Base-by-base conservation (phyloP, 306 rosid species). In the Ceratonia siliqua region DNA sequence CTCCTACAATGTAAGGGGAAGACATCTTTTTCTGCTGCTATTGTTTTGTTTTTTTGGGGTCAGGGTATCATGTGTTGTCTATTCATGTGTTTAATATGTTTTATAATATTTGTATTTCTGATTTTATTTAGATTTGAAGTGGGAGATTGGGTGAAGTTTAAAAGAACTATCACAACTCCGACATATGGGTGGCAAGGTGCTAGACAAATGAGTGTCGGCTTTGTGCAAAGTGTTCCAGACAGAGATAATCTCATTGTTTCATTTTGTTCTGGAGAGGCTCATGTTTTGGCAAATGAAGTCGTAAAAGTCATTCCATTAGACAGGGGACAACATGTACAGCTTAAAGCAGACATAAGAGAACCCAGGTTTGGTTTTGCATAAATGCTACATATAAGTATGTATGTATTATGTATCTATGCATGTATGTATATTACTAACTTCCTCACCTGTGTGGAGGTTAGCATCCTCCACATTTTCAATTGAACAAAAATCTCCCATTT, bases 251-350 rank as follows among this genome's bases (percentile, higher is more conserved):
- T 92, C 72, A 66, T 85, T 1, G 96, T 92, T 52, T 92, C 99
- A 70, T 92, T 94, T 89, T 94, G 99, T 78, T 87, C 96, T 52
- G 99, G 99, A 54, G 99, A 94, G 79, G 95, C 79, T 35, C 93
- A 75, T 79, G 97, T 94, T 83, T 81, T 87, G 62, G 87, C 87
- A 35, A 85, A 73, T 73, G 99, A 94, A 79, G 96, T 94, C 86
- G 80, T 92, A 77, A 94, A 94, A 86, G 92, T 94, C 67, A 85
- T 89, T 84, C 99, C 99, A 32, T 75, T 94, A 53, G 99, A 94
- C 81, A 86, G 97, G 85, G 99, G 97, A 48, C 99, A 94, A 39
- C 99, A 92, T 71, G 99, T 94, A 49, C 96, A 92, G 78, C 89
- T 94, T 54, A 94, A 89, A 81, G 87, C 78, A 36, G 97, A 88